Percentiles rank a stretch among this genome's conserved stretches.
Conservation (phyloP, 1,284 basidiomycete species). For the Nidula niveotomentosa region DNA sequence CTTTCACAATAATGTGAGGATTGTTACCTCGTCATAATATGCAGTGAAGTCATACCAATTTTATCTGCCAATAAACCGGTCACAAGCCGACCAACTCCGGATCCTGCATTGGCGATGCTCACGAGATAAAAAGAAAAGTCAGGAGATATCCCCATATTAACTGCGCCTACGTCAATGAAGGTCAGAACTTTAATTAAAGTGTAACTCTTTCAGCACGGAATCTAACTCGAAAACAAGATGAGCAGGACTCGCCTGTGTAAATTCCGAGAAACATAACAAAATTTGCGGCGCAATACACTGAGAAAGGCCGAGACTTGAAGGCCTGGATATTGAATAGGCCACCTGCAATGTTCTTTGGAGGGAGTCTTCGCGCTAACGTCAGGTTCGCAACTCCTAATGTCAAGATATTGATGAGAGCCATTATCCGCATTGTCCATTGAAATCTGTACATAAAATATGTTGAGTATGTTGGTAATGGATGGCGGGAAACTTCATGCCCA, state of each 20-base stretch:
- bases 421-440: conserved; percentile 57
- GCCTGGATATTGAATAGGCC: conserved; percentile 48
- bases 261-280: conserved; percentile 55
- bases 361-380: conserved; percentile 37
- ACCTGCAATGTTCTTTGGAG: conserved; percentile 44
- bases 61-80: conserved; percentile 39
- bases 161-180: conserved; percentile 45
- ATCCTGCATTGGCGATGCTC: conserved; percentile 47
- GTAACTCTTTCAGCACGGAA: background rate
- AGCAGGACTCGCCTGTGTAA: conserved; percentile 48
- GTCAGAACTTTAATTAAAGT: conserved; percentile 34
- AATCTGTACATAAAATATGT: conserved; percentile 35
- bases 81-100: conserved; percentile 37
- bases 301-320: conserved; percentile 46
- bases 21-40: too few species aligned
- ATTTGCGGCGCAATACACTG: conserved; percentile 41
- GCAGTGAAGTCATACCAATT: conserved; percentile 24
- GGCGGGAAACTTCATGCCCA: conserved; percentile 43
- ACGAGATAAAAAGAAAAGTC: conserved; percentile 52
- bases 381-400: conserved; percentile 42
- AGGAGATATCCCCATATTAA: conserved; percentile 33
- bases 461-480: background rate
- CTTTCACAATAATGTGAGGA: background rate
- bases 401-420: conserved; percentile 49
- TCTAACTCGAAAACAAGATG: too few species aligned